Percentiles rank a stretch among this genome's conserved stretches.
Evolutionary conservation across 1,284 basidiomycete species (phyloP).

Genomic region (Moesziomyces sp.): DNA sequence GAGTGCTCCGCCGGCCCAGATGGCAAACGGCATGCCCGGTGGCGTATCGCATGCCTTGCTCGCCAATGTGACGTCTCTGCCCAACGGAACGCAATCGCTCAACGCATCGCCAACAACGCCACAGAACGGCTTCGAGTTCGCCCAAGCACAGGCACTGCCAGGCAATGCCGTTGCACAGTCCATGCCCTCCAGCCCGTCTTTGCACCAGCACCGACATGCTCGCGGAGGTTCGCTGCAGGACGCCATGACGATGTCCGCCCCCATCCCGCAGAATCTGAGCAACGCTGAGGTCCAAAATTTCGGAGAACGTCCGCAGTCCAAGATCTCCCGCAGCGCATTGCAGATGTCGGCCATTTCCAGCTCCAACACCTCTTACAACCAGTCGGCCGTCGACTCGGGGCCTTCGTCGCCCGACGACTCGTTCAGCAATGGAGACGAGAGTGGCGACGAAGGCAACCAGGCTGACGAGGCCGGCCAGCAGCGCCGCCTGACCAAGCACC

Average conservation of each 20-base stretch:
- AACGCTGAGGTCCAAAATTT: constrained; percentile 3
- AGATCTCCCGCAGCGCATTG: constrained; percentile 36
- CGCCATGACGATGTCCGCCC: constrained; percentile 44
- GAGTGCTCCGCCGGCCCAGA: constrained; percentile 20
- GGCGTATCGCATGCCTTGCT: constrained; percentile 13
- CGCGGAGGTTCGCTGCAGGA: constrained; percentile 44
- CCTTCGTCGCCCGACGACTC: constrained; percentile 51
- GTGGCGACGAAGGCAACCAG: constrained; percentile 31
- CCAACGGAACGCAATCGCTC: constrained; percentile 36
- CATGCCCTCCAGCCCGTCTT: constrained; percentile 43
- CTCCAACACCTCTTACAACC: constrained; percentile 24
- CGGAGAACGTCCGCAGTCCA: constrained; percentile 16
- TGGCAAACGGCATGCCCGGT: constrained; percentile 4
- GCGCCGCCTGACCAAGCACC: constrained; percentile 37
- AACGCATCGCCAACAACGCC: constrained; percentile 44
- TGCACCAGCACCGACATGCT: constrained; percentile 35
- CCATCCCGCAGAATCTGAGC: constrained; percentile 15
- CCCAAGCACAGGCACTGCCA: constrained; percentile 21
- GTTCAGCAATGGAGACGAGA: constrained; percentile 48
- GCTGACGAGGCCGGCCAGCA: constrained; percentile 13
- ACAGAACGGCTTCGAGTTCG: constrained; percentile 49
- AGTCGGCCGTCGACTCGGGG: constrained; percentile 44
- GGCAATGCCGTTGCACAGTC: constrained; percentile 19
- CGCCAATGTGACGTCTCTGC: constrained; percentile 19
- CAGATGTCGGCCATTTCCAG: constrained; percentile 48